Percentiles rank a stretch among this genome's conserved stretches.
Conservation (phyloP, 139 green algal genomes). For the Dunaliella primolecta region DNA sequence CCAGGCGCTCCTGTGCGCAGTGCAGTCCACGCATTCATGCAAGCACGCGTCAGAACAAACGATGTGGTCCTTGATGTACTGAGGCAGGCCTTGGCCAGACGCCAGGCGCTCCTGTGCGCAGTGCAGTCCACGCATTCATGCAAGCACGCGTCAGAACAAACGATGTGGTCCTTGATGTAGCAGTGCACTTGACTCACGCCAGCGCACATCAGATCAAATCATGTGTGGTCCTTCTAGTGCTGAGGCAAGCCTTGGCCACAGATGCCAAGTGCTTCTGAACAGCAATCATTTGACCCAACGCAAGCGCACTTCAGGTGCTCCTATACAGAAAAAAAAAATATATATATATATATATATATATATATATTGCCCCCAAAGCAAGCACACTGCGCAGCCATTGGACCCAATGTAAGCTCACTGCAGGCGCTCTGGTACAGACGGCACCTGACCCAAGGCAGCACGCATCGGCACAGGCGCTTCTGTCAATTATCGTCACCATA, state of each 20-base stretch:
- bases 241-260: neutral
- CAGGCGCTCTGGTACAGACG: too few species aligned
- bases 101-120: constrained; percentile 33
- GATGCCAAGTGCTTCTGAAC: neutral
- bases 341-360: too few species aligned
- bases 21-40: neutral
- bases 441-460: too few species aligned
- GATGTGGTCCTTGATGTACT: constrained; percentile 50
- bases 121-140: neutral
- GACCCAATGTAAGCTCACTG: too few species aligned
- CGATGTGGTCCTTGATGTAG: neutral
- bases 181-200: neutral
- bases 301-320: neutral
- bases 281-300: too few species aligned
- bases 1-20: constrained; percentile 33
- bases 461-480: too few species aligned
- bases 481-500: too few species aligned
- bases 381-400: too few species aligned
- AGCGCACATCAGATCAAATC: neutral
- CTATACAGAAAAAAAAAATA: neutral
- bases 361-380: too few species aligned
- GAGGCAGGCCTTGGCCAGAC: constrained; percentile 28
- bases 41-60: too few species aligned
- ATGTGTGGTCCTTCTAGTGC: neutral
- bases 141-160: neutral